phyloP scores from a whole-genome alignment of 1,284 basidiomycete species.

The Rhodotorula mucilaginosa region DNA sequence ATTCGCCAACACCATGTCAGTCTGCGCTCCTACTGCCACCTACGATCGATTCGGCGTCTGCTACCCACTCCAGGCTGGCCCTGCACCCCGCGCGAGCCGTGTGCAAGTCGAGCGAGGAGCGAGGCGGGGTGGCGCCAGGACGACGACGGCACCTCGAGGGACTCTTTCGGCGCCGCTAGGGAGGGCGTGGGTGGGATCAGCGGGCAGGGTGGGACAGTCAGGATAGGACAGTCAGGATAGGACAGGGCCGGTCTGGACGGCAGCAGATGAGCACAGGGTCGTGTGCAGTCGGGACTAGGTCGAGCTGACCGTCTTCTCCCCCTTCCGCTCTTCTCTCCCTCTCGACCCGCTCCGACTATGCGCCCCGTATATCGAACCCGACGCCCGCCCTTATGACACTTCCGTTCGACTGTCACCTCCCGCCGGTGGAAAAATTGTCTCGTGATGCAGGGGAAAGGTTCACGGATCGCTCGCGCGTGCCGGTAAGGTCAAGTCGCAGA shows the following conservation, averaged over 20 bases:
- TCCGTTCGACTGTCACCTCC: neutral
- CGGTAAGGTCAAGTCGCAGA: constrained; percentile 67
- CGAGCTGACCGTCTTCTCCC: constrained; percentile 12
- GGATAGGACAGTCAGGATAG: neutral
- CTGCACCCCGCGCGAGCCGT: neutral
- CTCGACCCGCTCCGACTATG: neutral
- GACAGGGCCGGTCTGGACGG: neutral
- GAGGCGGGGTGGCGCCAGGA: no score
- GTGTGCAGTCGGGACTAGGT: neutral
- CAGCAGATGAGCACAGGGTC: constrained; percentile 15
- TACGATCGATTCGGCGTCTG: no score
- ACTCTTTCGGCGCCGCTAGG: neutral
- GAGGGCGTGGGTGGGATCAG: no score
- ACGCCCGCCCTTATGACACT: neutral
- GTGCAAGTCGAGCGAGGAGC: neutral
- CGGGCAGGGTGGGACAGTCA: neutral
- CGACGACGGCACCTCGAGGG: neutral
- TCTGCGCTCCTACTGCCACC: neutral
- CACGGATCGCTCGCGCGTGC: constrained; percentile 99
- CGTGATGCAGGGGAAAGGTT: constrained; percentile 61
- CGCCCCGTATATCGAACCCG: neutral
- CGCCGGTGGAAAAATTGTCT: no score
- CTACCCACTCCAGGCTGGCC: neutral
- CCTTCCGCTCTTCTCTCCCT: neutral
- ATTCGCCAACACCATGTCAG: constrained; percentile 26